A percentile compares a stretch with the other conserved stretches of the same genome.
Conservation (phyloP, 2,329 filamentous ascomycete species). For the Ophiostoma sp. region DNA sequence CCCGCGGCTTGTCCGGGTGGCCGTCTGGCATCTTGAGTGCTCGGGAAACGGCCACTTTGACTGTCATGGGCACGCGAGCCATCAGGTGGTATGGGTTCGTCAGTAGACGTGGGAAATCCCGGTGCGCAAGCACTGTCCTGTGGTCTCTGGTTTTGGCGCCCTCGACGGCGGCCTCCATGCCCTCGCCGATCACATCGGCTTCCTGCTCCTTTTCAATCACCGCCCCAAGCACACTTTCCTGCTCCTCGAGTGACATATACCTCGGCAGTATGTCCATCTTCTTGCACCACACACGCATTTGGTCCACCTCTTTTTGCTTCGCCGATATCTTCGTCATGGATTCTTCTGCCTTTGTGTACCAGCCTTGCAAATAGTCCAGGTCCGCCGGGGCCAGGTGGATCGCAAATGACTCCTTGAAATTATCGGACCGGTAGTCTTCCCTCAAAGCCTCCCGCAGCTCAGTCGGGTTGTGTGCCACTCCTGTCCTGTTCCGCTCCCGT, state of each 20-base stretch:
- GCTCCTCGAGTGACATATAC: not conserved
- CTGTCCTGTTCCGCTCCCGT: conserved; percentile 3
- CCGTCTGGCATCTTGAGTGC: conserved; percentile 38
- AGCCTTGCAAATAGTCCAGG: not conserved
- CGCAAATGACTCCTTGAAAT: not conserved
- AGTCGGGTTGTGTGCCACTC: not conserved
- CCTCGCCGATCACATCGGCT: not conserved
- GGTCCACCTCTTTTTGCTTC: not conserved
- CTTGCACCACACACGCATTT: not conserved
- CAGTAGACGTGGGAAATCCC: conserved; percentile 38
- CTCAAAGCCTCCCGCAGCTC: not conserved
- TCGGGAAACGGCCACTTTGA: conserved; percentile 39
- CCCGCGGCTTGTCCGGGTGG: conserved; percentile 34
- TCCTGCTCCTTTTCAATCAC: not conserved
- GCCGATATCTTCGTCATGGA: not conserved
- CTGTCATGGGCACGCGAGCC: conserved; percentile 38
- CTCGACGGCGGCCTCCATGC: not conserved
- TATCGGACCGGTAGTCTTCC: not conserved
- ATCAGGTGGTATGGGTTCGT: conserved; percentile 43
- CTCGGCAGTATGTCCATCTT: not conserved
- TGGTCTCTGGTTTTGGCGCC: not conserved
- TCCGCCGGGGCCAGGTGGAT: not conserved
- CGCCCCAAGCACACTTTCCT: not conserved
- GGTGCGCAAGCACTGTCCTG: conserved; percentile 31
- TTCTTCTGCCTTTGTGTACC: not conserved